phyloP scores from a whole-genome alignment of 345 rosid genomes.

The Ceriops tagal region DNA sequence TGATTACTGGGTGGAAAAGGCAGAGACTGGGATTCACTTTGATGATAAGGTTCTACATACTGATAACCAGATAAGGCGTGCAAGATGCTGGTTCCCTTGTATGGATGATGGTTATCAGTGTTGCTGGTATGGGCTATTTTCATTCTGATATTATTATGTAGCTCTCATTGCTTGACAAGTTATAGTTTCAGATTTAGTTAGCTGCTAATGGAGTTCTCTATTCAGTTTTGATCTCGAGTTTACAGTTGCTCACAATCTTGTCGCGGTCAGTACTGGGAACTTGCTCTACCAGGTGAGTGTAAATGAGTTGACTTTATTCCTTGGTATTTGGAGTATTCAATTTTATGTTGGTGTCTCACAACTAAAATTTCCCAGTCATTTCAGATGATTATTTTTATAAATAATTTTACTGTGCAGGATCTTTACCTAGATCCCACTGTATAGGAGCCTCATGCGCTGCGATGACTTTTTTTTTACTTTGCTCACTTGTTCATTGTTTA shows the following conservation, averaged over 20 bases:
- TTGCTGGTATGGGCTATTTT: constrained; percentile 58
- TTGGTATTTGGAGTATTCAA: background rate
- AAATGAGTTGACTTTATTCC: constrained; percentile 14
- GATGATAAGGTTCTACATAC: constrained; percentile 70
- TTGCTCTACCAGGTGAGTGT: constrained; percentile 76
- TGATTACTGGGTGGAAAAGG: constrained; percentile 85
- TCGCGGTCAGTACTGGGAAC: constrained; percentile 89
- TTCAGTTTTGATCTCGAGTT: constrained; percentile 93
- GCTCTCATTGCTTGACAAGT: background rate
- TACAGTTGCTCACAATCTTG: constrained; percentile 80
- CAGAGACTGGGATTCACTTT: constrained; percentile 88
- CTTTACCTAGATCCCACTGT: no score
- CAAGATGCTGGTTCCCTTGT: constrained; percentile 97
- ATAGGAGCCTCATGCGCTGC: no score
- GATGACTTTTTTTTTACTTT: no score
- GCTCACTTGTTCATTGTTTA: background rate
- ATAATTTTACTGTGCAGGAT: background rate
- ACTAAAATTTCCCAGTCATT: background rate
- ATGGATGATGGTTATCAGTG: constrained; percentile 74
- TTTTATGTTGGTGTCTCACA: background rate
- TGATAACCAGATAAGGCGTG: constrained; percentile 87
- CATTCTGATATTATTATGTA: constrained; percentile 11
- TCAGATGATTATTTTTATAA: background rate
- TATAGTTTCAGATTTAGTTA: background rate
- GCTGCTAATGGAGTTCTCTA: constrained; percentile 11